A percentile compares a stretch with the other conserved stretches of the same genome.
Evolutionary conservation across 2,329 filamentous ascomycete genomes (phyloP).

Genomic region (Xylariaceae sp.): DNA sequence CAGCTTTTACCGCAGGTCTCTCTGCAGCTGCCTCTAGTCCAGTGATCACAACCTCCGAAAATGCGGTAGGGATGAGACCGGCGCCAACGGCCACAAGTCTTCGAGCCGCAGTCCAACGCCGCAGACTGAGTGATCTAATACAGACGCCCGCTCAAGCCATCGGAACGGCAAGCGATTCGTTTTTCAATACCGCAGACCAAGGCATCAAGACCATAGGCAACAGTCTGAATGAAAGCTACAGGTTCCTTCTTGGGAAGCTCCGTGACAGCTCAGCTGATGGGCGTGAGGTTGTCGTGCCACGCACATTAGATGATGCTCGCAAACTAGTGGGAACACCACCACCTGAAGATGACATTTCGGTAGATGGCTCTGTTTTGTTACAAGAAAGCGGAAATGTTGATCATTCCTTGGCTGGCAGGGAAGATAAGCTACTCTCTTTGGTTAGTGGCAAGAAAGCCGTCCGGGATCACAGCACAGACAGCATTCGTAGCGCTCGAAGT

Average conservation of each 20-base stretch:
- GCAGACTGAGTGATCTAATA: conserved; percentile 84
- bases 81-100: conserved; percentile 49
- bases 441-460: conserved; percentile 67
- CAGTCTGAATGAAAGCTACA: conserved; percentile 90
- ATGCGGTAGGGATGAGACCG: conserved; percentile 41
- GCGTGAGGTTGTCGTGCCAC: conserved; percentile 70
- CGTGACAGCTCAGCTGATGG: conserved; percentile 68
- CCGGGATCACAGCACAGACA: conserved; percentile 80
- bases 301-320: conserved; percentile 89
- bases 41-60: conserved; percentile 42
- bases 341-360: conserved; percentile 64
- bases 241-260: conserved; percentile 87
- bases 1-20: conserved; percentile 57
- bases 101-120: conserved; percentile 55
- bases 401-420: conserved; percentile 44
- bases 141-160: conserved; percentile 83
- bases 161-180: conserved; percentile 80
- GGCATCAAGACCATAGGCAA: conserved; percentile 89
- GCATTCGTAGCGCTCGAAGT: conserved; percentile 68
- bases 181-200: conserved; percentile 88
- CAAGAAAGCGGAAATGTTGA: conserved; percentile 50
- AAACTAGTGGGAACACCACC: conserved; percentile 81
- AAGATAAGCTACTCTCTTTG: conserved; percentile 73
- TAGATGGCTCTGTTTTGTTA: conserved; percentile 62
- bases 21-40: conserved; percentile 42